A percentile compares a stretch with the other conserved stretches of the same genome.
Conservation (phyloP, 164 flowering plant genomes). For the Tetrastigma voinierianum region DNA sequence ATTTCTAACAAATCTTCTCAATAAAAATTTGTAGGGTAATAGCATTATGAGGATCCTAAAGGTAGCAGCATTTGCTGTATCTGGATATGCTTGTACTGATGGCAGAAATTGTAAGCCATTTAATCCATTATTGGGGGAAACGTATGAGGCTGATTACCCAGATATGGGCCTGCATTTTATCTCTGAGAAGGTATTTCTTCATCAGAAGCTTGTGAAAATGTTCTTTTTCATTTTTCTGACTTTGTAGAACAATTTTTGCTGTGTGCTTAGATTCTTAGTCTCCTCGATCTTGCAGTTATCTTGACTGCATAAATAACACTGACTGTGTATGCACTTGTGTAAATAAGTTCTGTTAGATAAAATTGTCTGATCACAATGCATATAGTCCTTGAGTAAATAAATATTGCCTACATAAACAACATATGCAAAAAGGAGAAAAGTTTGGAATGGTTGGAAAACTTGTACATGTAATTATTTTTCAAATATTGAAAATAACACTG, state of each 20-base stretch:
- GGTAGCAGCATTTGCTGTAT: constrained; percentile 56
- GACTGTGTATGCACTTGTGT: too few relatives aligned
- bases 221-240: neutral
- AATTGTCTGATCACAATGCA: too few relatives aligned
- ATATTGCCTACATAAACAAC: too few relatives aligned
- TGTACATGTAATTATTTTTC: too few relatives aligned
- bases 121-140: constrained; percentile 54
- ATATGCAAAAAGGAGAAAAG: too few relatives aligned
- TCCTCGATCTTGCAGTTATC: too few relatives aligned
- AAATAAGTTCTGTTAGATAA: too few relatives aligned
- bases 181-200: constrained; percentile 44
- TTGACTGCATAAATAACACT: too few relatives aligned
- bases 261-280: too few relatives aligned
- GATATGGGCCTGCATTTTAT: constrained; percentile 50
- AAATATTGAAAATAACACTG: too few relatives aligned
- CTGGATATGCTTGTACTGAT: constrained; percentile 55
- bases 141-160: constrained; percentile 56
- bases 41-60: constrained; percentile 47
- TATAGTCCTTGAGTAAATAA: too few relatives aligned
- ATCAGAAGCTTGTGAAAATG: neutral
- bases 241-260: neutral
- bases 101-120: constrained; percentile 55
- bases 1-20: neutral
- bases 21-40: constrained; percentile 34
- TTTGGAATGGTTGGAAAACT: too few relatives aligned